phyloP scores from a whole-genome alignment of 1,139 yeast genomes.

The Hansenula lynferdii region DNA sequence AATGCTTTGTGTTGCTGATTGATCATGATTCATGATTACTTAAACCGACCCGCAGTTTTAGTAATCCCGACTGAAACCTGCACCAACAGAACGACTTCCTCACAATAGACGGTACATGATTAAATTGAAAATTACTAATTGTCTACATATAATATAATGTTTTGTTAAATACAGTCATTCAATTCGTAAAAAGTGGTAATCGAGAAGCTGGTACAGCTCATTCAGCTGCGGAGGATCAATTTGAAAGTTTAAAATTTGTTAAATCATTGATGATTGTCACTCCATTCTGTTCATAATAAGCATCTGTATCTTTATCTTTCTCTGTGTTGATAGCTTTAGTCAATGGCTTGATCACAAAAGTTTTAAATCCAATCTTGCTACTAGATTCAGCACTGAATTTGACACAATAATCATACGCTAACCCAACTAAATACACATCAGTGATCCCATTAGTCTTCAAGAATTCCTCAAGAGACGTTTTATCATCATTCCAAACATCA shows the following conservation, averaged over 20 bases:
- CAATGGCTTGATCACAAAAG: slow-evolving; percentile 55
- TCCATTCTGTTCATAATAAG: slow-evolving; percentile 10
- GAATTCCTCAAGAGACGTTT: slow-evolving; percentile 56
- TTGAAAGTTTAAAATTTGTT: not conserved
- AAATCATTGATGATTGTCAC: slow-evolving; percentile 14
- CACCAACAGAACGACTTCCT: no score
- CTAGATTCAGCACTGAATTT: slow-evolving; percentile 70
- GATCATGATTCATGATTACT: no score
- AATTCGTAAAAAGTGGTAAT: no score
- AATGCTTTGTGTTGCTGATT: no score
- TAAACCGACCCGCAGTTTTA: no score
- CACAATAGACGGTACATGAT: no score
- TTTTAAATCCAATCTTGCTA: slow-evolving; percentile 52
- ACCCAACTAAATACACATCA: slow-evolving; percentile 70
- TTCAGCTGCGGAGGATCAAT: no score
- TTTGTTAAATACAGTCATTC: no score
- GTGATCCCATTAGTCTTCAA: slow-evolving; percentile 43
- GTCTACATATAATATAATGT: no score
- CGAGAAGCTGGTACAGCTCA: no score
- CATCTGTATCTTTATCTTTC: slow-evolving; percentile 19
- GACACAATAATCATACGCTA: slow-evolving; percentile 88
- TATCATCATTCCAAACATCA: slow-evolving; percentile 71
- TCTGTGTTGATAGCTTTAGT: slow-evolving; percentile 43
- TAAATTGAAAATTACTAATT: no score
- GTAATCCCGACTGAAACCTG: no score